Evolutionary conservation across 1,284 basidiomycete genomes (phyloP), one percentile per base, ranked within the genome.

Genomic region (Caloboletus inedulis): DNA sequence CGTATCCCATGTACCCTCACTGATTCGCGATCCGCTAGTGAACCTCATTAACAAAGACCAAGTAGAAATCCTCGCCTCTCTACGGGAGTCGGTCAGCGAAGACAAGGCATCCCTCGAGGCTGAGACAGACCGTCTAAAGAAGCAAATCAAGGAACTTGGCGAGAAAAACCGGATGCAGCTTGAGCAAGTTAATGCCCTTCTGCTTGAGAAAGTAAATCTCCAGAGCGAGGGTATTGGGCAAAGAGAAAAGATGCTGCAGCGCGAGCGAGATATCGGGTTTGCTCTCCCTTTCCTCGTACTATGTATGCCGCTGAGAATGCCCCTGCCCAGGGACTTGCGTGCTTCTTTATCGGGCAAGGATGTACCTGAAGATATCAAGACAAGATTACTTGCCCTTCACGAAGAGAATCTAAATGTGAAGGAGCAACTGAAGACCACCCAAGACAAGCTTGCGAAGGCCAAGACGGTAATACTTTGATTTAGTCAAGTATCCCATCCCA

Each of bases 81-180:
- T 98, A 14, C 86, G 94, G 33, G 91, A 94, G 52, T 92, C 89
- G 2, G 90, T 96, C 46, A 89, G 89, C 63, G 86, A 89, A 62
- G 94, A 98, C 69, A 94, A 93, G 70, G 77, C 79, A 12, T 81
- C 76, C 19, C 77, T 96, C 14, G 88, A 91, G 62, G 74, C 74
- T 3, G 85, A 93, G 56, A 72, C 91, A 37, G 75, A 78, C 36
- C 75, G 77, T 29, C 70, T 94, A 36, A 82, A 80, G 62, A 79
- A 79, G 43, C 83, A 90, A 60, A 80, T 93, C 63, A 82, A 79
- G 53, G 85, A 87, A 25, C 76, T 91, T 3, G 74, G 75, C 39
- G 93, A 96, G 61, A 94, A 92, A 77, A 91, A 89, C 68, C 80
- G 85, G 62, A 91, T 94, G 85, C 91, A 95, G 64, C 81, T 94